A percentile compares a stretch with the other conserved stretches of the same genome.
phyloP scores from a whole-genome alignment of 2,329 filamentous ascomycete species.

The Aureobasidium namibiae region DNA sequence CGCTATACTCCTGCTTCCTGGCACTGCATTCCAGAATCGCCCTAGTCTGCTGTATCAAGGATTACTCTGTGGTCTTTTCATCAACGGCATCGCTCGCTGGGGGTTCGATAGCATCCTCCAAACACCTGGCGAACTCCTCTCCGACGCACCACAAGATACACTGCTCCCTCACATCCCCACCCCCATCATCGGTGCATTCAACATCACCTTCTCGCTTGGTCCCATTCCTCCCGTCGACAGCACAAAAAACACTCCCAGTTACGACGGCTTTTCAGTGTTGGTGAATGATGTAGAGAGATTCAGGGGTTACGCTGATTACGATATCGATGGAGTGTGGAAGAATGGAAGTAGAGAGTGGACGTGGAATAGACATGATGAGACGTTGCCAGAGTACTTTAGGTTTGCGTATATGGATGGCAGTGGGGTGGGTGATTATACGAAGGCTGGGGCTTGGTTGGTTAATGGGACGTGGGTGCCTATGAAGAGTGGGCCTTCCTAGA shows the following conservation, averaged over 20 bases:
- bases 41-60: slow-evolving; percentile 83
- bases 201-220: slow-evolving; percentile 57
- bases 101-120: slow-evolving; percentile 85
- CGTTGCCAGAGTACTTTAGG: slow-evolving; percentile 62
- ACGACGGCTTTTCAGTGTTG: slow-evolving; percentile 69
- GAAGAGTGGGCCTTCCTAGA: slow-evolving; percentile 14
- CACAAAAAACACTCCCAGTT: slow-evolving; percentile 35
- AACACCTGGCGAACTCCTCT: slow-evolving; percentile 64
- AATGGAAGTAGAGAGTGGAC: slow-evolving; percentile 25
- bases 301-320: slow-evolving; percentile 46
- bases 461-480: slow-evolving; percentile 52
- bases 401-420: slow-evolving; percentile 67
- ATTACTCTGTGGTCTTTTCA: slow-evolving; percentile 78
- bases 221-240: slow-evolving; percentile 26
- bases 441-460: slow-evolving; percentile 60
- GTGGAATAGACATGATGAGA: slow-evolving; percentile 26
- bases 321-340: slow-evolving; percentile 45
- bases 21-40: slow-evolving; percentile 80
- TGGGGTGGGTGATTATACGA: slow-evolving; percentile 61
- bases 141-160: slow-evolving; percentile 45
- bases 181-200: slow-evolving; percentile 41
- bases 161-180: slow-evolving; percentile 44
- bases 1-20: slow-evolving; percentile 75
- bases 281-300: slow-evolving; percentile 83
- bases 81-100: slow-evolving; percentile 91